These are phyloP conservation scores for Raffaelea deltoideospora DNA, from an alignment of 2,329 filamentous ascomycete genomes.

Conservation along the genomic window DNA sequence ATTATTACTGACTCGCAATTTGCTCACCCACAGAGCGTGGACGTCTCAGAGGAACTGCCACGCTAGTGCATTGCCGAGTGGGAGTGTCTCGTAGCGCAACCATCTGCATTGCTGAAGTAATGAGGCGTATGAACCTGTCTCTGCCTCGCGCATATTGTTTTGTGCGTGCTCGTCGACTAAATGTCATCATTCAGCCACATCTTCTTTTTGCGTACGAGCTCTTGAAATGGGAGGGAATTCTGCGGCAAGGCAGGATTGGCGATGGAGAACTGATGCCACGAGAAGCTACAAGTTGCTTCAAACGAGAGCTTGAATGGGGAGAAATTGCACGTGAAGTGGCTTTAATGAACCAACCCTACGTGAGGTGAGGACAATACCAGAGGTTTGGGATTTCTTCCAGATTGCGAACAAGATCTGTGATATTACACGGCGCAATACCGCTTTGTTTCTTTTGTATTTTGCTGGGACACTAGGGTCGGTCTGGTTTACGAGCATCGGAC, in stretches of 20 bases:
- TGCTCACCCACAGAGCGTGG: conserved; percentile 48
- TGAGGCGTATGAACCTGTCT: conserved; percentile 65
- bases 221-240: conserved; percentile 82
- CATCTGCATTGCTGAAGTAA: conserved; percentile 98
- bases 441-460: too few species aligned
- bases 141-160: conserved; percentile 94
- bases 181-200: conserved; percentile 97
- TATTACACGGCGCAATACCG: too few species aligned
- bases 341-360: conserved; percentile 89
- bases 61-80: conserved; percentile 89
- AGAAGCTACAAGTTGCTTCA: conserved; percentile 21
- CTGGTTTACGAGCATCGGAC: too few species aligned
- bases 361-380: conserved; percentile 35
- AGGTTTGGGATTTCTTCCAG: too few species aligned
- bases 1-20: background rate
- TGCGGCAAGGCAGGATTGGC: conserved; percentile 41
- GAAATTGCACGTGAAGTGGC: conserved; percentile 83
- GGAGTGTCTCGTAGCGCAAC: conserved; percentile 92
- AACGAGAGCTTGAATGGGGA: conserved; percentile 80
- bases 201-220: conserved; percentile 90
- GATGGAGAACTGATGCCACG: background rate
- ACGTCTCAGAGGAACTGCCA: conserved; percentile 61
- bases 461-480: too few species aligned
- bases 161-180: conserved; percentile 78
- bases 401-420: too few species aligned